Evolutionary conservation across 225 moss, liverwort and hornwort species (phyloP).

Genomic region (Straminergon stramineum): DNA sequence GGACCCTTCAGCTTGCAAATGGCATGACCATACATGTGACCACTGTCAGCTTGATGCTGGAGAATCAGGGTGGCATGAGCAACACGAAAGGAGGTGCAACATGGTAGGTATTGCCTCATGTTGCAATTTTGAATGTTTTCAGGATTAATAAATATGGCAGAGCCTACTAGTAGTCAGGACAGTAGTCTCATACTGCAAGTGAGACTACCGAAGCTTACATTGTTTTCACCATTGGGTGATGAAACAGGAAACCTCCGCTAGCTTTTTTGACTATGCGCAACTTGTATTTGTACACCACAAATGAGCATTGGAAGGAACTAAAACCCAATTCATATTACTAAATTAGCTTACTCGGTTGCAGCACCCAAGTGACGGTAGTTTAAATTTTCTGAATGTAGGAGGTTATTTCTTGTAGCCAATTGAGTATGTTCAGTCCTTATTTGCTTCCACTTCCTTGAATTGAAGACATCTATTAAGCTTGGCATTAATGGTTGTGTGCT

Average conservation of each 20-base stretch:
- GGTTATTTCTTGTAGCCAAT: background rate
- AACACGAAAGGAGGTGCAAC: slow-evolving; percentile 64
- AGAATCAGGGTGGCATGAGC: slow-evolving; percentile 87
- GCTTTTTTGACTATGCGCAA: slow-evolving; percentile 90
- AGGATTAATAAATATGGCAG: background rate
- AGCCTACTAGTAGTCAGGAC: background rate
- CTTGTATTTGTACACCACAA: slow-evolving; percentile 79
- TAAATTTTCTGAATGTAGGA: background rate
- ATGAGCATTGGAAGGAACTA: slow-evolving; percentile 80
- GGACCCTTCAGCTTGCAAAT: slow-evolving; percentile 79
- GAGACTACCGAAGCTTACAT: background rate
- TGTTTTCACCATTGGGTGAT: slow-evolving; percentile 1
- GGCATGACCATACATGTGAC: slow-evolving; percentile 94
- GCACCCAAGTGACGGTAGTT: background rate
- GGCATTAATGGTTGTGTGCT: background rate
- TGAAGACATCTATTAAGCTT: background rate
- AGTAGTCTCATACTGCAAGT: background rate
- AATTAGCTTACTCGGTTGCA: background rate
- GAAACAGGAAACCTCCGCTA: slow-evolving; percentile 87
- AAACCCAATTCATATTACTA: background rate
- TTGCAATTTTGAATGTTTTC: background rate
- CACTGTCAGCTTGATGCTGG: slow-evolving; percentile 96
- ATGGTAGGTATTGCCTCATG: slow-evolving; percentile 48
- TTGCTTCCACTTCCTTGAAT: background rate
- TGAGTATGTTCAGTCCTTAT: background rate